Evolutionary conservation across 2,329 filamentous ascomycete genomes (phyloP).

Genomic region (Clarireedia homoeocarpa): DNA sequence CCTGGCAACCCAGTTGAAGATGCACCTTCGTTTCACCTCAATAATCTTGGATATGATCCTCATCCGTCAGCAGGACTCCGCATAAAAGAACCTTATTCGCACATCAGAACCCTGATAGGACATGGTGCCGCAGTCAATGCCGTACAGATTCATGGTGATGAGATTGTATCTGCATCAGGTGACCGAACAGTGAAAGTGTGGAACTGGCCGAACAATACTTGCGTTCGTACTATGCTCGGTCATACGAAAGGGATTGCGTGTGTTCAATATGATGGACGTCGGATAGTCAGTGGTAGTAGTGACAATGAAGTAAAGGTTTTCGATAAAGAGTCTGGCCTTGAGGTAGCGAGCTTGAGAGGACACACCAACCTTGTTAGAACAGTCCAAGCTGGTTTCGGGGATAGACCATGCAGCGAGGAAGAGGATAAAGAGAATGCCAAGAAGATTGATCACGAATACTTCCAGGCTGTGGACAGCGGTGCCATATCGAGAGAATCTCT

Average conservation of each 20-base stretch:
- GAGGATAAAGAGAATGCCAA: constrained; percentile 68
- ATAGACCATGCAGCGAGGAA: constrained; percentile 70
- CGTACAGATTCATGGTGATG: constrained; percentile 77
- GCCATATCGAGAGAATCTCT: constrained; percentile 28
- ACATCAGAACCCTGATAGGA: constrained; percentile 73
- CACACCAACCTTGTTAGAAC: constrained; percentile 85
- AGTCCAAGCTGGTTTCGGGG: constrained; percentile 89
- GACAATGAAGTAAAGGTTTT: constrained; percentile 96
- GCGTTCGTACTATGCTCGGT: constrained; percentile 70
- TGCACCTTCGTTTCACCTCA: constrained; percentile 44
- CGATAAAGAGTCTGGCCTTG: constrained; percentile 74
- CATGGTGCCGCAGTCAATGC: constrained; percentile 93
- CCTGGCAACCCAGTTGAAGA: constrained; percentile 47
- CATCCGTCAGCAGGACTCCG: constrained; percentile 40
- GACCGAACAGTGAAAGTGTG: constrained; percentile 92
- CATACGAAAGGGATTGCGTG: constrained; percentile 96
- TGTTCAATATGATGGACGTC: constrained; percentile 88
- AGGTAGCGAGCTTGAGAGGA: constrained; percentile 79
- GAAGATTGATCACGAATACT: constrained; percentile 66
- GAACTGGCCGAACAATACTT: constrained; percentile 76
- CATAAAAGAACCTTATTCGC: constrained; percentile 57
- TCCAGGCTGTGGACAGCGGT: constrained; percentile 48
- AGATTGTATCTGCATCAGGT: constrained; percentile 90
- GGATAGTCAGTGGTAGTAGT: constrained; percentile 92
- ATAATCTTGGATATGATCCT: constrained; percentile 46